Base-by-base conservation (phyloP, 495 filamentous ascomycete genomes). In the Bathelium albidoporum region DNA sequence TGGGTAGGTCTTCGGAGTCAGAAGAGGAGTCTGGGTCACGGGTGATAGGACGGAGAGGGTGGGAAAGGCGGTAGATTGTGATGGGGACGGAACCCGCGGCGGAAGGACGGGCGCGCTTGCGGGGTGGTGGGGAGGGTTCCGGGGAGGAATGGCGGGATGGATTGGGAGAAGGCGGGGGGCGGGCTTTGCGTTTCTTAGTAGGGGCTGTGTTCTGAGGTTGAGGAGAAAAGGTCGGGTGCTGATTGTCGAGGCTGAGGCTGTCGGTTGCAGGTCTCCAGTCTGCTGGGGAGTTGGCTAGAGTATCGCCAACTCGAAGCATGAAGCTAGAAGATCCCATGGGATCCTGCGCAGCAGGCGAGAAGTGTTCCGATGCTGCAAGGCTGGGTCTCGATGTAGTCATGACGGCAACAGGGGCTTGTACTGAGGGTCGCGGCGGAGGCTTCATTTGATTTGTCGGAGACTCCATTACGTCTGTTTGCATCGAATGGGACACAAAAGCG, bases 61-160 rank as follows among this genome's bases (percentile, higher is more conserved):
- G 18, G 34, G 60, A 62, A 39, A 49, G 60, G 36, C 60, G 60
- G 36, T 49, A 62, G 41, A 49, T 44, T 11, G 60, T 62, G n/a
- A 62, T 49, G 28, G 60, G 60, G 24, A 62, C 39, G 39, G 60
- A 39, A 24, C 1, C 31, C 7, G 11, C 41, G 39, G 36, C 5
- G 7, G 60, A 31, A 4, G 11, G 9, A n/a, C 26, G 34, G n/a
- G 2, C 18, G 34, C 60, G 60, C 29, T 62, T 62, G 16, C n/a
- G 34, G 34, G 60, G 1, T 4, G 28, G 58, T n/a, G 58, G 4
- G 18, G 58, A 11, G 7, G 31, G 12, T 39, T 2, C 22, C n/a
- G 43, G 39, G 7, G 58, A 26, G n/a, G 58, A 26, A 22, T 34
- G 28, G 1, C 14, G 58, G 9, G 0, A 12, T 11, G 58, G 11